Evolutionary conservation across 2,329 filamentous ascomycete genomes (phyloP), one percentile per base, ranked within the genome.

Genomic region (Clonostachys solani): DNA sequence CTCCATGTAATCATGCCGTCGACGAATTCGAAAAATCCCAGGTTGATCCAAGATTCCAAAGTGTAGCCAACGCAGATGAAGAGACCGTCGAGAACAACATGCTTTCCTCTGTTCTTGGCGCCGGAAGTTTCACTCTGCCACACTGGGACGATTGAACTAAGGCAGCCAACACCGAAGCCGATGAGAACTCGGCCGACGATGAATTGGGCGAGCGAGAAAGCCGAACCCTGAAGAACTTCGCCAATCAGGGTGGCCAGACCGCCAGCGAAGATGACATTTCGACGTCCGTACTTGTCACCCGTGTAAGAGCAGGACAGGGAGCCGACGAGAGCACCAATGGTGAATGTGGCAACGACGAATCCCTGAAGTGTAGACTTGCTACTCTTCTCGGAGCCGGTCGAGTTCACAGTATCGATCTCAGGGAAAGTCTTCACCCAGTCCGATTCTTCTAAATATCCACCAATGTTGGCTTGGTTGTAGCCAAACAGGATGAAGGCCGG

Each of bases 381-480:
- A 35, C 62, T 63, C 49, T 65, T 63, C 48, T 69, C 57, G 0
- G 55, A 45, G 1, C 55, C 46, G 15, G 23, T 61, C 1, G 78
- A 78, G 49, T 79, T 60, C 62, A 83, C 80, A 54, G 73, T 80
- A 7, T 60, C 52, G 18, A 81, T 54, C 40, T 56, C 45, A 9
- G 59, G 71, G 54, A 83, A 83, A 50, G 80, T 67, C 16, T 68
- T 69, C 46, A 81, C 79, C 49, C 80, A 79, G 58, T 79, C 70
- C 18, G 68, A 66, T 5, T 89, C 74, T 1, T 83, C 86, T 48
- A 91, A 72, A 45, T 91, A 77, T 47, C 81, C 81, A 36, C 83
- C 85, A 68, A 86, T 87, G 5, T 87, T 83, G 56, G 84, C 81
- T 63, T 86, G 82, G 65, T 88, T 85, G 56, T 78, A 76, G 29